A percentile compares a stretch with the other conserved stretches of the same genome.
Evolutionary conservation across 805 yeast species (phyloP).

Genomic region (Candida methanosorbosa): DNA sequence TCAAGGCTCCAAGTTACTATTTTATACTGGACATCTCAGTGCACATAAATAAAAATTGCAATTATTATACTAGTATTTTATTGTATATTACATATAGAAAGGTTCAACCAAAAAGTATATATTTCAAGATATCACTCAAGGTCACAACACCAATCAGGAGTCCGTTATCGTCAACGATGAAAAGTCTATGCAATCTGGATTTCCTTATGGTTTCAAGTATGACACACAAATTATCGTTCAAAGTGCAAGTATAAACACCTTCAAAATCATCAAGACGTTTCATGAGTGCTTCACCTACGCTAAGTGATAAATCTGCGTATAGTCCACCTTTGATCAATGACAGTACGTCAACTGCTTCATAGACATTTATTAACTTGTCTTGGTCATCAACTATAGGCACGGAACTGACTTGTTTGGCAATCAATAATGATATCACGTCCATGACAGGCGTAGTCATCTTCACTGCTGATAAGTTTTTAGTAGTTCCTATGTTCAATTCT

Average conservation of each 20-base stretch:
- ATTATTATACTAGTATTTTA: no score
- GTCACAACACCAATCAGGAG: slow-evolving; percentile 77
- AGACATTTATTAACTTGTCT: slow-evolving; percentile 69
- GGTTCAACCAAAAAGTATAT: slow-evolving; percentile 52
- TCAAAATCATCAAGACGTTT: slow-evolving; percentile 93
- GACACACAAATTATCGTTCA: slow-evolving; percentile 76
- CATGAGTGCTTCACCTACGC: slow-evolving; percentile 94
- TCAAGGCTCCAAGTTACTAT: no score
- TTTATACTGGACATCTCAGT: no score
- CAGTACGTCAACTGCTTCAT: slow-evolving; percentile 92
- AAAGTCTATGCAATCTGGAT: slow-evolving; percentile 83
- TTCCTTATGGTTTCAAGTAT: slow-evolving; percentile 90
- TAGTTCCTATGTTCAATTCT: slow-evolving; percentile 58
- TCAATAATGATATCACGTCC: slow-evolving; percentile 79
- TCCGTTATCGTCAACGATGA: slow-evolving; percentile 83
- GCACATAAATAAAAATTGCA: no score
- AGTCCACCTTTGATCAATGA: slow-evolving; percentile 91
- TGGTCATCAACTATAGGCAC: slow-evolving; percentile 84
- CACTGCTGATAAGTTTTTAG: slow-evolving; percentile 58
- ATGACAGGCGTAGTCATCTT: slow-evolving; percentile 88
- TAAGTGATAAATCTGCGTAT: slow-evolving; percentile 79
- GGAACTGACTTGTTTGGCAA: slow-evolving; percentile 77
- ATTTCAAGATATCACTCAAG: slow-evolving; percentile 81
- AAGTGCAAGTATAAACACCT: slow-evolving; percentile 94
- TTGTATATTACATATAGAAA: no score